Evolutionary conservation across 306 rosid species (phyloP).

Genomic region (Casuarina cunninghamiana): DNA sequence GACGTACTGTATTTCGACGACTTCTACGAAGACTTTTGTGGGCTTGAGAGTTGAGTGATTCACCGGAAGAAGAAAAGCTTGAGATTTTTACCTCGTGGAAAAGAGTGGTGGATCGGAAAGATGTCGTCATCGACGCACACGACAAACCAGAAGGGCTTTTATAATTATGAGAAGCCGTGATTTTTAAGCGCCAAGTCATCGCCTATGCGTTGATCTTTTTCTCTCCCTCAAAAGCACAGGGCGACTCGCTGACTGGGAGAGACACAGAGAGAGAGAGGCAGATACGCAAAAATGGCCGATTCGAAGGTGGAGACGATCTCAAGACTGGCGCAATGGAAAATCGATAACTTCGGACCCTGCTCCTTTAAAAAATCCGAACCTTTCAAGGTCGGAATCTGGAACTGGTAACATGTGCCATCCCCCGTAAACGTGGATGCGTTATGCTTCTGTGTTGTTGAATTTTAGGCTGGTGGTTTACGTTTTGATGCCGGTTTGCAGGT

Average conservation of each 20-base stretch:
- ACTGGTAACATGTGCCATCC: conserved; percentile 44
- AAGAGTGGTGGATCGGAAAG: too few relatives aligned
- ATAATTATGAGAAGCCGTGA: not conserved
- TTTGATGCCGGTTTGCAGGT: conserved; percentile 38
- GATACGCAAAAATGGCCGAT: conserved; percentile 45
- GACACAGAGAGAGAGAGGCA: not conserved
- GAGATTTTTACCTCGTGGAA: too few relatives aligned
- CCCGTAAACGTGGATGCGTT: not conserved
- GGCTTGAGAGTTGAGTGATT: too few relatives aligned
- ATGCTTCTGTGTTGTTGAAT: not conserved
- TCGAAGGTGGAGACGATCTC: conserved; percentile 68
- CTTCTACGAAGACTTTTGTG: too few relatives aligned
- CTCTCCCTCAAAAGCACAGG: not conserved
- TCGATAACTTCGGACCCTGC: conserved; percentile 71
- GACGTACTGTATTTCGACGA: too few relatives aligned
- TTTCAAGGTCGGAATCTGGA: conserved; percentile 89
- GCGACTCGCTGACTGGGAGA: not conserved
- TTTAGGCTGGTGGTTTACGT: conserved; percentile 6
- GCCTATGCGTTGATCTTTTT: not conserved
- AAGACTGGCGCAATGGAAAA: conserved; percentile 81
- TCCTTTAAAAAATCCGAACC: conserved; percentile 69
- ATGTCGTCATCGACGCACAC: not conserved
- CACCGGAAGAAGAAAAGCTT: too few relatives aligned
- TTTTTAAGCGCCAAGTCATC: not conserved
- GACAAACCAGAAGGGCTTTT: too few relatives aligned